phyloP scores from a whole-genome alignment of 1,284 basidiomycete genomes.

The Boletellus sp. region DNA sequence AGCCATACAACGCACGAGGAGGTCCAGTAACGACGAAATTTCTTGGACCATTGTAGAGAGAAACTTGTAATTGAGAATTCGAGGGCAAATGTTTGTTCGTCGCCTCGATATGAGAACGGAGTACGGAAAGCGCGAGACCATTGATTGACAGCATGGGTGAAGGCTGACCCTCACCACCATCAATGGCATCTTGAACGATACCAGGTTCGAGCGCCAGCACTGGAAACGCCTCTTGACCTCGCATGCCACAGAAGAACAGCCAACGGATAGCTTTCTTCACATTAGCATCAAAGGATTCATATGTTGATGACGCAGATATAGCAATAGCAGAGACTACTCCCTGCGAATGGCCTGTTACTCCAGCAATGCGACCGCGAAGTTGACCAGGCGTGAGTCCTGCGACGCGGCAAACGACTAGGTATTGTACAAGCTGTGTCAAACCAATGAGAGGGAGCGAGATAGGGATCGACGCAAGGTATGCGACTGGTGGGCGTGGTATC shows the following conservation, averaged over 20 bases:
- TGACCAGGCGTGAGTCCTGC: slow-evolving; percentile 76
- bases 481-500: slow-evolving; percentile 66
- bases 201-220: slow-evolving; percentile 85
- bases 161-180: slow-evolving; percentile 90
- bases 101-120: slow-evolving; percentile 81
- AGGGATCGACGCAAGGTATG: slow-evolving; percentile 95
- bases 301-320: slow-evolving; percentile 76
- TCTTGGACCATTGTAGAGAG: slow-evolving; percentile 88
- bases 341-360: slow-evolving; percentile 95
- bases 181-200: slow-evolving; percentile 84
- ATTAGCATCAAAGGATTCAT: slow-evolving; percentile 74
- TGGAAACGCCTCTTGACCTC: slow-evolving; percentile 95
- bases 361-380: slow-evolving; percentile 73
- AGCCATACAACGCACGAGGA: slow-evolving; percentile 87
- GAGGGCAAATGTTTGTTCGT: slow-evolving; percentile 84
- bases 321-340: slow-evolving; percentile 92
- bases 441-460: slow-evolving; percentile 95
- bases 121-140: slow-evolving; percentile 75
- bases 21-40: slow-evolving; percentile 94
- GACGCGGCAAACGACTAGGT: slow-evolving; percentile 77
- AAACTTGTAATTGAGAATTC: slow-evolving; percentile 80
- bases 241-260: slow-evolving; percentile 91
- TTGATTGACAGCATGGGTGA: slow-evolving; percentile 92
- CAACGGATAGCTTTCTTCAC: slow-evolving; percentile 83
- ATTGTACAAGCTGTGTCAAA: slow-evolving; percentile 92